Conservation (phyloP, 1,284 basidiomycete species). For the Sphagnurus paluster region DNA sequence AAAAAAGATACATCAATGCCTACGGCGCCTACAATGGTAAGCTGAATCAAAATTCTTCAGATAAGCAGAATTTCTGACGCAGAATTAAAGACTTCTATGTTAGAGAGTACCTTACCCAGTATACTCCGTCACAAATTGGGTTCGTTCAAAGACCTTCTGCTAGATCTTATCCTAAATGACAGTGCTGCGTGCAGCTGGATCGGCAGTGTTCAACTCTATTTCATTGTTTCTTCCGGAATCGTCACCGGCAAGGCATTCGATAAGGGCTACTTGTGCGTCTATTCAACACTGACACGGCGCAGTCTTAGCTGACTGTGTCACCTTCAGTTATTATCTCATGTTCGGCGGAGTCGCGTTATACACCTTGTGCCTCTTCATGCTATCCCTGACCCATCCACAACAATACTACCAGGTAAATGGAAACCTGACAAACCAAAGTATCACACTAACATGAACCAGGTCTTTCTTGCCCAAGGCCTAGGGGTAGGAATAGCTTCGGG, state of each 20-base stretch:
- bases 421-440: too few species aligned
- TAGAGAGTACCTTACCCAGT: constrained; percentile 35
- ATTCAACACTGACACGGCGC: neutral
- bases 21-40: constrained; percentile 42
- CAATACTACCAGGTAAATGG: constrained; percentile 26
- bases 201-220: constrained; percentile 19
- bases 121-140: constrained; percentile 40
- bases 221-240: constrained; percentile 15
- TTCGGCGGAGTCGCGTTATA: constrained; percentile 21
- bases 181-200: constrained; percentile 18
- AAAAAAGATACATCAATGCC: constrained; percentile 36
- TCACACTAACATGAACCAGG: constrained; percentile 19
- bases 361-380: constrained; percentile 26
- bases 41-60: too few species aligned
- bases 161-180: constrained; percentile 22
- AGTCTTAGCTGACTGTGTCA: neutral
- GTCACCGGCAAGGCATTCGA: constrained; percentile 22
- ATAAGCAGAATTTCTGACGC: too few species aligned
- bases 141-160: constrained; percentile 35
- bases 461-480: constrained; percentile 46
- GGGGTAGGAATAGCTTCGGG: constrained; percentile 45
- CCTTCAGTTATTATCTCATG: constrained; percentile 18
- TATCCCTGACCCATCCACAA: constrained; percentile 25
- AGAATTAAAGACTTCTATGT: constrained; percentile 36
- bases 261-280: constrained; percentile 23